Percentiles rank a stretch among this genome's conserved stretches.
Conservation (phyloP, 2,329 filamentous ascomycete species). For the Purpureocillium lavendulum region DNA sequence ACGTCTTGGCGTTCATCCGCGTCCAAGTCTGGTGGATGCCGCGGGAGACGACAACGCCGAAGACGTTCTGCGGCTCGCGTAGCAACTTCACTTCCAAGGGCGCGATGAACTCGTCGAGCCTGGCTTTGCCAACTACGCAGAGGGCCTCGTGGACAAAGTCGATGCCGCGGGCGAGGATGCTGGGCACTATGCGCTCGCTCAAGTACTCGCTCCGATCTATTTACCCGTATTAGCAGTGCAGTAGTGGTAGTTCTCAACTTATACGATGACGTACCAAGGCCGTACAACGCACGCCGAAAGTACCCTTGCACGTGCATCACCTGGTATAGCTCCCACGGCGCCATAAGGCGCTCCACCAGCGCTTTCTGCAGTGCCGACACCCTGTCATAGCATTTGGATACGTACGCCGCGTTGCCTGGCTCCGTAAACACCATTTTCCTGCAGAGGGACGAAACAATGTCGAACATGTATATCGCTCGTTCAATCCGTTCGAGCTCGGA, state of each 20-base stretch:
- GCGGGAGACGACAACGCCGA: constrained; percentile 7
- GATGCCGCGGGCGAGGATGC: constrained; percentile 4
- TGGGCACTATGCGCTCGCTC: constrained; percentile 6
- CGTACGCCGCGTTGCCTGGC: neutral
- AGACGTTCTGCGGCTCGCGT: neutral
- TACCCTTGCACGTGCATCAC: constrained; percentile 5
- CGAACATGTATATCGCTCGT: constrained; percentile 6
- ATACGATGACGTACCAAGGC: constrained; percentile 1
- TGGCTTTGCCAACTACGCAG: neutral
- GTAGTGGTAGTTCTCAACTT: too few relatives aligned
- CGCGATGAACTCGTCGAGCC: constrained; percentile 1
- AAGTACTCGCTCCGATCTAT: neutral
- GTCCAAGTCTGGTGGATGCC: constrained; percentile 5
- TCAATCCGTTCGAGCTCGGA: constrained; percentile 3
- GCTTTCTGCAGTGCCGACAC: constrained; percentile 1
- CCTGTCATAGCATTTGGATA: neutral
- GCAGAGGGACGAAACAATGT: constrained; percentile 3
- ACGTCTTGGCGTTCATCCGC: neutral
- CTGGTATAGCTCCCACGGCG: constrained; percentile 10
- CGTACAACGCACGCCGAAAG: constrained; percentile 5
- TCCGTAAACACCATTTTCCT: neutral
- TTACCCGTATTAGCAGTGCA: too few relatives aligned
- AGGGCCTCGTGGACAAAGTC: constrained; percentile 5
- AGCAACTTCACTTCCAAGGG: neutral
- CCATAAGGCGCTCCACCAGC: constrained; percentile 1